Evolutionary conservation across 108 stramenopile species (phyloP).

Genomic region (Discostella pseudostelligera): DNA sequence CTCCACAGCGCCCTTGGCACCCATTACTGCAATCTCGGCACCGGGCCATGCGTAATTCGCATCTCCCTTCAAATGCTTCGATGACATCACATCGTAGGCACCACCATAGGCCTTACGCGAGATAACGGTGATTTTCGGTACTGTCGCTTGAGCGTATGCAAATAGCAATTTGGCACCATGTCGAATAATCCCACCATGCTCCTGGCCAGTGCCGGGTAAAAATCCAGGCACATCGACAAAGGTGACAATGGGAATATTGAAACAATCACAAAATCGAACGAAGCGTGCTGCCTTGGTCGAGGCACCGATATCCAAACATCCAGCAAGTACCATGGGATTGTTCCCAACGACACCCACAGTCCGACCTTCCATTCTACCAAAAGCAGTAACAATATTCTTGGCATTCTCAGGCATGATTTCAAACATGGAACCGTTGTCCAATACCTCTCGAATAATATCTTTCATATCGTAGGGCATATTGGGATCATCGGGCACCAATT

Average conservation of each 20-base stretch:
- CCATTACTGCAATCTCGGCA: constrained; percentile 98
- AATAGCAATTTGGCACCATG: constrained; percentile 98
- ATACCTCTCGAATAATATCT: constrained; percentile 83
- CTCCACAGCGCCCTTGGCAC: constrained; percentile 99
- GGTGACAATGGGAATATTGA: constrained; percentile 98
- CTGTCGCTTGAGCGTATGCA: constrained; percentile 98
- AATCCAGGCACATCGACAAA: constrained; percentile 99
- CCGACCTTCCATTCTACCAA: constrained; percentile 93
- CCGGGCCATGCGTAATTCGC: constrained; percentile 99
- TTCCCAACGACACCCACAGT: constrained; percentile 98
- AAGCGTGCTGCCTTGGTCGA: constrained; percentile 97
- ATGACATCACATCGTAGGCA: constrained; percentile 99
- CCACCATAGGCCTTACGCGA: constrained; percentile 99
- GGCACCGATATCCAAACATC: constrained; percentile 97
- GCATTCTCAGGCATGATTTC: constrained; percentile 97
- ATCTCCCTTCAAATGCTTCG: constrained; percentile 97
- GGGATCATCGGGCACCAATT: constrained; percentile 97
- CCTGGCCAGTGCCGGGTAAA: constrained; percentile 93
- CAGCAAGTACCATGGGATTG: constrained; percentile 95
- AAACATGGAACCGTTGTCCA: constrained; percentile 93
- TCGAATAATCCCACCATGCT: constrained; percentile 94
- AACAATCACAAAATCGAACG: constrained; percentile 97
- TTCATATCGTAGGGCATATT: constrained; percentile 95
- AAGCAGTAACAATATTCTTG: constrained; percentile 95
- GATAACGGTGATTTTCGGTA: constrained; percentile 98